Base-by-base conservation (phyloP, 495 filamentous ascomycete species). In the Lasiosphaeriaceae sp. region DNA sequence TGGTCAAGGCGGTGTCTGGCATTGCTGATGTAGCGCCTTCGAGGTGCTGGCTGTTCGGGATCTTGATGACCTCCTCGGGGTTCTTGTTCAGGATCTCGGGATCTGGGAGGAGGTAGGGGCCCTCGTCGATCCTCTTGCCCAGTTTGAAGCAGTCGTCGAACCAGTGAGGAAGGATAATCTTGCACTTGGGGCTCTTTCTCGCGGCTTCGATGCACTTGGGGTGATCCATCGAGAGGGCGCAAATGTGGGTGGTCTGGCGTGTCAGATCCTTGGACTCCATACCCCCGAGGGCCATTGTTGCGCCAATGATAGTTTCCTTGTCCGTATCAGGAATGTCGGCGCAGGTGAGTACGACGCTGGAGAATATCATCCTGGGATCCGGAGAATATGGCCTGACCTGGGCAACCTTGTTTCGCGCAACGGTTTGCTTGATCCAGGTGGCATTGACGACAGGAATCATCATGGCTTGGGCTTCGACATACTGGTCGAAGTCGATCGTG, bases 121-220 rank as follows among this genome's bases (percentile, higher is more conserved):
- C 71, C 63, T 97, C 94, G 61, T 89, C 84, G 55, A 99, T 96
- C 47, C 88, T 82, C 63, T 86, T 87, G 37, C 92, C 90, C 45
- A 99, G 83, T 70, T 88, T 91, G 34, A 99, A 80, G 68, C 94
- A 99, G 66, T 96, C 93, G 60, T 97, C 94, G 64, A 99, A 96
- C 90, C 95, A 97, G 67, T 99, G 95, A 26, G 95, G 95, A 49
- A 97, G 77, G n/a, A 98, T 89, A 54, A 95, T 86, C 69, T 90
- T 92, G 71, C 80, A 80, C 43, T 82, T 83, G 21, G 89, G 70
- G 39, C 79, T 83, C 70, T 85, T 96, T 0, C 73, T 70, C 39
- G 74, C 29, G 0, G 86, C 86, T 37, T 84, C 64, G 57, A 78
- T 70, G 58, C 90, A 92, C 70, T 91, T 94, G 2, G 75, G 75